Evolutionary conservation across 1,284 basidiomycete genomes (phyloP), one percentile per base, ranked within the genome.

Genomic region (Ceratorhiza oryzae-sativae): DNA sequence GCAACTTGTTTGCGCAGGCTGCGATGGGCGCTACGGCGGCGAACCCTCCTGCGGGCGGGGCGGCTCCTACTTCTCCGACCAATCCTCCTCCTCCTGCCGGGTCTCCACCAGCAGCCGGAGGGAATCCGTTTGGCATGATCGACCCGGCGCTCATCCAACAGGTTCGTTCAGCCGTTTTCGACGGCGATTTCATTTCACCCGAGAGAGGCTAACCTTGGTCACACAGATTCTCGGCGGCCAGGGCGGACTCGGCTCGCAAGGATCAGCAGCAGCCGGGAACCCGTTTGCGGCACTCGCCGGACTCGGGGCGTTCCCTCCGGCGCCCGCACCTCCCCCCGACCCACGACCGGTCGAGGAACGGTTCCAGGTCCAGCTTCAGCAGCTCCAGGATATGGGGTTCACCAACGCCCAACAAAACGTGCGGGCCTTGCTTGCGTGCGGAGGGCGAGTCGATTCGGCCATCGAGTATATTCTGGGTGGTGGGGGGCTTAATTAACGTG

Each of bases 391-490:
- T 73, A 94, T 94, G 92, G 92, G 92, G 0, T 93, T 94, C 80
- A 86, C 83, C 25, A 92, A 95, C 74, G 93, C 93, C 10, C 80
- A 87, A 59, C 93, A 95, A 84, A 97, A 97, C 78, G 85, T 97
- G n/a, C 85, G 93, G 20, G 94, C 94, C 9, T 82, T 97, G 67
- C 84, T 93, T 32, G 92, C 92, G 56, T 95, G 93, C 0, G 94
- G 88, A 23, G 94, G 94, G 4, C 95, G 95, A 77, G 93, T 97
- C 34, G 88, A 95, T 79, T 86, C 90, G 30, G 94, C 94, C 45
- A 92, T 97, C 76, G 94, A 96, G 81, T 94, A 96, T 78, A 94
- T 97, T 76, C 85, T 97, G 73, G 81, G 84, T 55, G 93, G 93
- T 1, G 90, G 91, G 12, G 91, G 91, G 30, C 51, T 91, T 74